Percentiles rank a stretch among this genome's conserved stretches.
Conservation (phyloP, 768 basidiomycete species). For the Pholiota microspora region DNA sequence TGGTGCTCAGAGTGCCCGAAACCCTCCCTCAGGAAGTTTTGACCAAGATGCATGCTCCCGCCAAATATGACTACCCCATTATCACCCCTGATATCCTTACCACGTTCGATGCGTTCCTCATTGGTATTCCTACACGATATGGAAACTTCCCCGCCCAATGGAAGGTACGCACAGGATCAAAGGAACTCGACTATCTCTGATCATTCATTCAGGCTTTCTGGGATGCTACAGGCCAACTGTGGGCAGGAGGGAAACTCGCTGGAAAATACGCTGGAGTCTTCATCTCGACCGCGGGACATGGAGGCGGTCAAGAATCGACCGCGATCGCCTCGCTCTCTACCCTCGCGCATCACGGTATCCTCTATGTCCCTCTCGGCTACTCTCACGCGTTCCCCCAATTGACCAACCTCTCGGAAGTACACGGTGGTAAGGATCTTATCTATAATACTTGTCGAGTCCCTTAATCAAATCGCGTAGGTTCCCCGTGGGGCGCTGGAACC, state of each 20-base stretch:
- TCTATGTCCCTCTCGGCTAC: slow-evolving; percentile 39
- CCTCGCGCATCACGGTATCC: slow-evolving; percentile 59
- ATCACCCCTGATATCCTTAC: slow-evolving; percentile 54
- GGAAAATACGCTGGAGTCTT: slow-evolving; percentile 74
- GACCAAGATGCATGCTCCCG: slow-evolving; percentile 64
- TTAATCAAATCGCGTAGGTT: slow-evolving; percentile 37
- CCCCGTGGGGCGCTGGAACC: slow-evolving; percentile 78
- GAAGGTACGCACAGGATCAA: slow-evolving; percentile 46
- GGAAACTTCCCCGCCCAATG: slow-evolving; percentile 81
- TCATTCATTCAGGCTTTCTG: slow-evolving; percentile 59
- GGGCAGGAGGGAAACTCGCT: slow-evolving; percentile 51
- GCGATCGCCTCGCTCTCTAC: slow-evolving; percentile 46
- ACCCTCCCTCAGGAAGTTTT: slow-evolving; percentile 73
- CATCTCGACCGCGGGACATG: slow-evolving; percentile 57
- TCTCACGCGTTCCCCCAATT: slow-evolving; percentile 26
- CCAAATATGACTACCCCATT: slow-evolving; percentile 71
- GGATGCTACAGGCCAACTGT: slow-evolving; percentile 70
- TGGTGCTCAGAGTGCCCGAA: slow-evolving; percentile 59
- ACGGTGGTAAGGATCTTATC: slow-evolving; percentile 49
- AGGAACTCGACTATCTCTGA: neutral
- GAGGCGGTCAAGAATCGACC: slow-evolving; percentile 73
- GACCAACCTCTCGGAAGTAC: slow-evolving; percentile 48
- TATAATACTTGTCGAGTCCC: neutral
- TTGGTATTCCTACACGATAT: slow-evolving; percentile 80
- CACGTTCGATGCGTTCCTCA: slow-evolving; percentile 67